Evolutionary conservation across 2,329 filamentous ascomycete genomes (phyloP).

Genomic region (Paramyrothecium roridum): DNA sequence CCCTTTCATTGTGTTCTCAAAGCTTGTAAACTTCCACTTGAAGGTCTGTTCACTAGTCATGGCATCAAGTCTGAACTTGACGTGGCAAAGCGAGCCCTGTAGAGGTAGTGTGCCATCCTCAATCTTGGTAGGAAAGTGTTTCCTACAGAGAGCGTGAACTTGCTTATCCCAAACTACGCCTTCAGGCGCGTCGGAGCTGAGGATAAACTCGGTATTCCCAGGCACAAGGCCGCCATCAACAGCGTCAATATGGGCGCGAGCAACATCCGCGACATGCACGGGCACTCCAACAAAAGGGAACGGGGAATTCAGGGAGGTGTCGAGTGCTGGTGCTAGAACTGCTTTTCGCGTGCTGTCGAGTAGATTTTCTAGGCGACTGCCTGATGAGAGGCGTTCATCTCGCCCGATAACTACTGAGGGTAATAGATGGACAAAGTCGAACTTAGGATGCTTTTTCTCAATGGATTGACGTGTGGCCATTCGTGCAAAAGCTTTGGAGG

Average conservation of each 20-base stretch:
- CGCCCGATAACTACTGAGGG: conserved; percentile 10
- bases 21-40: conserved; percentile 9
- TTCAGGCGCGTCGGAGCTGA: conserved; percentile 8
- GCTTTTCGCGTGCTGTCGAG: conserved; percentile 4
- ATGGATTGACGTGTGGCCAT: conserved; percentile 3
- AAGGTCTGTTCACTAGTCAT: conserved; percentile 3
- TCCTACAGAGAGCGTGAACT: not conserved
- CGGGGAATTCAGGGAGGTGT: conserved; percentile 3
- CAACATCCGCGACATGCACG: conserved; percentile 11
- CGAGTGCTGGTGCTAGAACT: conserved; percentile 6
- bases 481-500: conserved; percentile 7
- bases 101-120: conserved; percentile 2
- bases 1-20: conserved; percentile 8
- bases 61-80: conserved; percentile 7
- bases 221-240: conserved; percentile 3
- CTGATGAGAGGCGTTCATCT: conserved; percentile 6
- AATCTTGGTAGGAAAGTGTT: conserved; percentile 6
- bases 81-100: conserved; percentile 3
- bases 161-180: conserved; percentile 9
- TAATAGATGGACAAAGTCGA: conserved; percentile 10
- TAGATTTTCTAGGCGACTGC: not conserved
- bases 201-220: conserved; percentile 11
- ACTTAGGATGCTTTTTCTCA: conserved; percentile 2
- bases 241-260: conserved; percentile 10
- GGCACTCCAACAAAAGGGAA: conserved; percentile 10